Evolutionary conservation across 352 stramenopile genomes (phyloP), one percentile per base, ranked within the genome.

Genomic region (Globisporangium recalcitrans): DNA sequence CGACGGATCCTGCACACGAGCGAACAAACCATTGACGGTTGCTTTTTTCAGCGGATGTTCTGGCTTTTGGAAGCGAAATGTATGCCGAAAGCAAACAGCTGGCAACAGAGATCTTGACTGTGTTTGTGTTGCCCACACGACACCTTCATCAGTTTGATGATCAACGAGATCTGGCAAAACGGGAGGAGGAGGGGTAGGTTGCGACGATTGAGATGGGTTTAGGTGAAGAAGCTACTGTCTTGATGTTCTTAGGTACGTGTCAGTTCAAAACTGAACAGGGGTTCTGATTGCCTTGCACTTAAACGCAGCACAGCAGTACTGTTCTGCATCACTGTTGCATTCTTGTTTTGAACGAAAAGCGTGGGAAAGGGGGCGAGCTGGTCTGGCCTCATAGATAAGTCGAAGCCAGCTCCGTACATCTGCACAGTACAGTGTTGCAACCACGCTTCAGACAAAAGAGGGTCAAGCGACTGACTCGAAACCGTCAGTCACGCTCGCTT

Each of bases 401-500:
- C 22, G 36, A 46, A 46, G 38, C 38, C 22, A 14, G 38, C 38
- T 46, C 38, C 16, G 38, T 46, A 46, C 38, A 46, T 46, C 38
- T 16, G 38, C 22, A 46, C 38, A n/a, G 38, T 22, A 46, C n/a
- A 3, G 36, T 4, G 36, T 7, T 34, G n/a, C n/a, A n/a, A n/a
- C n/a, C n/a, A n/a, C n/a, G n/a, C n/a, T n/a, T n/a, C n/a, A n/a
- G n/a, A n/a, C n/a, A n/a, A n/a, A n/a, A n/a, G n/a, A n/a, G n/a
- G n/a, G n/a, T n/a, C n/a, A 46, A 21, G 38, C 44, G 21, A 51
- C 44, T 51, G 44, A 51, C 44, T 51, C 44, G 42, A 49, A 46
- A 27, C 42, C 14, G n/a, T 11, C 38, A n/a, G 44, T 51, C 44
- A 51, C 44, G 44, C 44, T 16, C 8, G 44, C 21, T 26, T 16